Evolutionary conservation across 2,329 filamentous ascomycete genomes (phyloP), one percentile per base, ranked within the genome.

Genomic region (Bipolaris cookei): DNA sequence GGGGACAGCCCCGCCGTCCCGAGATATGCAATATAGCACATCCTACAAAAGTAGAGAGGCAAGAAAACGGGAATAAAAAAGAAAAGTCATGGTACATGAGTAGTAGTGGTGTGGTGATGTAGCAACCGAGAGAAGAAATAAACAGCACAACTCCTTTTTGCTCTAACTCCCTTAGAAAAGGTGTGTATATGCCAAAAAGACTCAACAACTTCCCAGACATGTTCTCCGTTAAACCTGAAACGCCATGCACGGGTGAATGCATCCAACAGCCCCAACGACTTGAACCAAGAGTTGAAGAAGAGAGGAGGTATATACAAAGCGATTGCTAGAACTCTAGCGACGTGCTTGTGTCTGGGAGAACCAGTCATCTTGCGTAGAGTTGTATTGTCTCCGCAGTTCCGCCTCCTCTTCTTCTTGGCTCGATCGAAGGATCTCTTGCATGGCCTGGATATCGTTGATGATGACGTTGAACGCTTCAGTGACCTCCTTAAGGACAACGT

Each of bases 391-490:
- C 37, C 56, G 54, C n/a, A 48, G 23, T 44, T 63, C 58, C 3
- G 51, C 52, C 21, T 64, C 64, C 25, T 48, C 52, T 25, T 64
- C 58, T 25, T 76, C 70, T 64, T 82, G 80, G 58, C 76, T 80
- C 6, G 73, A 71, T 54, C 71, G 70, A 61, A 78, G 53, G 30
- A 83, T 74, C 54, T 65, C 63, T 67, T 83, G 81, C 72, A 80
- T 80, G 25, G 77, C 72, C 69, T 87, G 84, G 57, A 93, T 91
- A 71, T 93, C 90, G 21, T 77, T 70, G 56, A 92, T 87, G 11
- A 87, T 86, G 28, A 88, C 86, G 66, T 96, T 93, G 75, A 97
- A 97, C 4, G 90, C 86, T 14, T 84, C 81, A 39, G 81, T 81
- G 35, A 96, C 83, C 35, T 82, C 79, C 43, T 79, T 79, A 13